Base-by-base conservation (phyloP, 179 eudicot genomes). In the Vitellaria paradoxa region DNA sequence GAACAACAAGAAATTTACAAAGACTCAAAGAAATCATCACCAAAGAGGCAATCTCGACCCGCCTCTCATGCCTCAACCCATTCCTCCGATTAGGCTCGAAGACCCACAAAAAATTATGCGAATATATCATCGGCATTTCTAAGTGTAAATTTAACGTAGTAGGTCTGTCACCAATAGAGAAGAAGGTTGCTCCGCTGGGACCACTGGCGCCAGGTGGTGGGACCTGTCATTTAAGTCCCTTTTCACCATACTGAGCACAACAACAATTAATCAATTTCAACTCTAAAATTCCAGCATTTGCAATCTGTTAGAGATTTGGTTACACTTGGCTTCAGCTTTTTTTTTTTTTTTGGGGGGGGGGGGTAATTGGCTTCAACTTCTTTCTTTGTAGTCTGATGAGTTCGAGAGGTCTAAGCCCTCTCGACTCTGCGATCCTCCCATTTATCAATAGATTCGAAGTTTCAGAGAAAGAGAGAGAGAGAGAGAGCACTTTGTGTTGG, bases 111-210 rank as follows among this genome's bases (percentile, higher is more conserved):
- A 83, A 90, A 81, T 74, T 92, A 94, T 0, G 92, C 89, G 40
- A 92, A 92, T 73, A 92, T 92, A 63, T 92, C 97, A 73, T 92
- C 89, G 0, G 97, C 87, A 56, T 65, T 90, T 8, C 97, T 84
- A 7, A 91, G 82, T 23, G 81, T 89, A 82, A 92, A 92, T 70
- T 87, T 82, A 89, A 91, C 0, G 85, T 59, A 0, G 87, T 85
- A 0, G 92, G 91, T 3, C 93, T 91, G 0, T 85, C 88, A 13
- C 93, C 93, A 1, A 89, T 84, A 0, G 89, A 77, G 80, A 80
- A 91, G 80, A 59, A 91, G 75, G 87, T 88, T 67, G 92, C 64
- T 46, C 95, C 93, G 5, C 92, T 89, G 0, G 90, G 70, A 30
- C 83, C 89, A 37, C 91, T 82, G 4, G 97, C 87, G 30, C 76